Percentiles rank a stretch among this genome's conserved stretches.
Evolutionary conservation across 306 rosid genomes (phyloP).

Genomic region (Cucumis cinereus): DNA sequence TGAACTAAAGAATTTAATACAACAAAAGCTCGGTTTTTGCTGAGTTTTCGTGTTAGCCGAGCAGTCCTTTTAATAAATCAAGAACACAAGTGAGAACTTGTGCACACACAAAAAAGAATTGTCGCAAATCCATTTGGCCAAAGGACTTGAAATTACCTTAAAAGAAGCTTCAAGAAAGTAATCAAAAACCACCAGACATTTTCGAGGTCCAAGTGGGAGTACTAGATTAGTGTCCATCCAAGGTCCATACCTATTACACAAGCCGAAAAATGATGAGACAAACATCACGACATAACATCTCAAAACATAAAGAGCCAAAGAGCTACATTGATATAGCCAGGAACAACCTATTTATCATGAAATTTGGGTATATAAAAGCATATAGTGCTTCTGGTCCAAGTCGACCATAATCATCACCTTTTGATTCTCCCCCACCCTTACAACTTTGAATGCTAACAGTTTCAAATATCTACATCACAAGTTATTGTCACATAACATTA

Average conservation of each 20-base stretch:
- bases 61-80: neutral
- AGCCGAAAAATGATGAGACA: slow-evolving; percentile 7
- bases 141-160: slow-evolving; percentile 37
- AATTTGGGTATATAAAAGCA: slow-evolving; percentile 77
- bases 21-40: neutral
- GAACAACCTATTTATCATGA: slow-evolving; percentile 84
- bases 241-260: slow-evolving; percentile 68
- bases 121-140: neutral
- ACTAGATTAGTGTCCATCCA: slow-evolving; percentile 98
- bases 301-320: neutral
- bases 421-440: slow-evolving; percentile 26
- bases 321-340: neutral
- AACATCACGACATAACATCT: neutral
- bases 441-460: slow-evolving; percentile 84
- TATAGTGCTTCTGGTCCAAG: slow-evolving; percentile 69
- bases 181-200: slow-evolving; percentile 68
- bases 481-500: slow-evolving; percentile 3
- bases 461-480: slow-evolving; percentile 45
- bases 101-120: neutral
- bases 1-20: neutral
- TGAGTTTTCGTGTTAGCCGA: neutral
- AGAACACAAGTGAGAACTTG: neutral
- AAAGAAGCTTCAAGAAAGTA: slow-evolving; percentile 64
- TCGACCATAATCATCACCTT: slow-evolving; percentile 35
- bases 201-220: slow-evolving; percentile 67